Evolutionary conservation across 805 yeast species (phyloP).

Genomic region (Saccharomycopsis sp.): DNA sequence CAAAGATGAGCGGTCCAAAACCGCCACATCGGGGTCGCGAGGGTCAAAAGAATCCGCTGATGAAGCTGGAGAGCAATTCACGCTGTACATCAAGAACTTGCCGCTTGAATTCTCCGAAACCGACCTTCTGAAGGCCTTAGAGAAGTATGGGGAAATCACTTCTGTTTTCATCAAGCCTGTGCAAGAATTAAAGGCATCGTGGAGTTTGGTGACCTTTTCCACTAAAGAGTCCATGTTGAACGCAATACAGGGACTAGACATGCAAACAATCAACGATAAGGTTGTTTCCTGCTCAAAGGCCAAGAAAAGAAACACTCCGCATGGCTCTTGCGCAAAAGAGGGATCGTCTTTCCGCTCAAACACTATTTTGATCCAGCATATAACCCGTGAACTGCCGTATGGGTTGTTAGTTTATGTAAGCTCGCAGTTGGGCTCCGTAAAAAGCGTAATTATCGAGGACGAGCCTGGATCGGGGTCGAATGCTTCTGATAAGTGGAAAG

Average conservation of each 20-base stretch:
- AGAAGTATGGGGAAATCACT: conserved; percentile 29
- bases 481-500: not conserved
- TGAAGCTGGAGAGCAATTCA: conserved; percentile 15
- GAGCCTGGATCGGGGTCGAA: not conserved
- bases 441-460: conserved; percentile 8
- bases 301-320: conserved; percentile 22
- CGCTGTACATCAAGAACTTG: conserved; percentile 31
- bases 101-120: conserved; percentile 28
- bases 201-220: conserved; percentile 40
- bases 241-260: conserved; percentile 32
- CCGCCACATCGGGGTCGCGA: not conserved
- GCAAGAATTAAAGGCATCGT: conserved; percentile 24
- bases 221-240: conserved; percentile 30
- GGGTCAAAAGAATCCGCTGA: not conserved
- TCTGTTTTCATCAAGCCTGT: conserved; percentile 30
- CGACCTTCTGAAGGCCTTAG: conserved; percentile 26
- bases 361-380: conserved; percentile 6
- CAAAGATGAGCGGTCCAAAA: conserved; percentile 16
- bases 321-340: too few species aligned
- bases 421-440: conserved; percentile 12
- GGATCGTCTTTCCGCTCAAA: not conserved
- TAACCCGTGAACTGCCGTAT: conserved; percentile 10
- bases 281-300: conserved; percentile 28
- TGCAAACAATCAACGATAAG: conserved; percentile 26
- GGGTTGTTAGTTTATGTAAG: conserved; percentile 8